Evolutionary conservation across 306 rosid species (phyloP).

Genomic region (Dicorynia guianensis): DNA sequence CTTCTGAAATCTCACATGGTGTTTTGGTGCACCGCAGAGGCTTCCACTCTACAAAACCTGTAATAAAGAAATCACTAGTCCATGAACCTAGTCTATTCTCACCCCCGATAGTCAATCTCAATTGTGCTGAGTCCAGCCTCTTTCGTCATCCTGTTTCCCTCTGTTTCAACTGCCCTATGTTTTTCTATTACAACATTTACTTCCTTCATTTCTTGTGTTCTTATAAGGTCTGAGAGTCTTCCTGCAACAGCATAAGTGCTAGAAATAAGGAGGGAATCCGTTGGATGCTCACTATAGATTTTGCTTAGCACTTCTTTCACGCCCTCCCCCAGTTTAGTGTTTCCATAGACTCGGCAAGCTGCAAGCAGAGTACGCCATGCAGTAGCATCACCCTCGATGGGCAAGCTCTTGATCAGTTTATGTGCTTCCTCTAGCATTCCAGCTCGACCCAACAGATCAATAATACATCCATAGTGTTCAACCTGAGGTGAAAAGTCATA

Average conservation of each 20-base stretch:
- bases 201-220: conserved; percentile 49
- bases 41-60: neutral
- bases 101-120: conserved; percentile 51
- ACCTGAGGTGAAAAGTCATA: conserved; percentile 58
- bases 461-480: conserved; percentile 76
- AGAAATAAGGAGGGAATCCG: conserved; percentile 71
- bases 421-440: conserved; percentile 78
- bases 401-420: conserved; percentile 63
- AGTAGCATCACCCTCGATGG: conserved; percentile 60
- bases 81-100: neutral
- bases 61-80: neutral
- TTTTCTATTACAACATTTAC: conserved; percentile 34
- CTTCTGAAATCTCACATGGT: conserved; percentile 11
- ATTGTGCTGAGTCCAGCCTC: conserved; percentile 69
- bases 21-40: conserved; percentile 2
- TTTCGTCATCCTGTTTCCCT: conserved; percentile 46
- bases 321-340: conserved; percentile 57
- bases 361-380: conserved; percentile 81
- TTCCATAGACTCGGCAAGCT: conserved; percentile 72
- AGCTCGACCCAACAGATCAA: conserved; percentile 80
- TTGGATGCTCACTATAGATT: conserved; percentile 62
- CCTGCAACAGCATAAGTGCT: conserved; percentile 72
- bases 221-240: conserved; percentile 58
- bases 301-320: conserved; percentile 55
- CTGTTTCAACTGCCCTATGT: conserved; percentile 18